Percentiles rank a stretch among this genome's conserved stretches.
These are phyloP conservation scores for Lecanosticta acicola DNA, from an alignment of 2,329 filamentous ascomycete genomes.

Conservation along the genomic window DNA sequence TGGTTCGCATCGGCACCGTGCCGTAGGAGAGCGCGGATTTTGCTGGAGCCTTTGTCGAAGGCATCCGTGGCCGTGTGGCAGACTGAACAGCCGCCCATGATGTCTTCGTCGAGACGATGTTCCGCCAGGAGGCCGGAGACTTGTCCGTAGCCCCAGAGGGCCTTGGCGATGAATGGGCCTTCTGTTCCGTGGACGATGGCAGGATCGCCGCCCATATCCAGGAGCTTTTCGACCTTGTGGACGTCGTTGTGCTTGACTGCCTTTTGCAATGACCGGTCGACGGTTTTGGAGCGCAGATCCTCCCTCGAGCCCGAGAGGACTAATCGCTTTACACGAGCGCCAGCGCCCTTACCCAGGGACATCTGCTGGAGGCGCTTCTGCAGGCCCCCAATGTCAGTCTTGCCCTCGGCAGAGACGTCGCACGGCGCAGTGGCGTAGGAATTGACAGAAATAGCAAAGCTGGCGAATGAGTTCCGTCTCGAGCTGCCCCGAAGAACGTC, in stretches of 20 bases:
- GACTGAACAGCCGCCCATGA: constrained; percentile 14
- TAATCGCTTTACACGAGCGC: constrained; percentile 3
- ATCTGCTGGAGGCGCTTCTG: constrained; percentile 20
- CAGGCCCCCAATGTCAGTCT: constrained; percentile 24
- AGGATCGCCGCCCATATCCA: constrained; percentile 14
- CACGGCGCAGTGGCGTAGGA: constrained; percentile 25
- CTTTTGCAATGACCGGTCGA: constrained; percentile 15
- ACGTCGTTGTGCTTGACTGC: constrained; percentile 17
- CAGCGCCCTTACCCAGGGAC: constrained; percentile 19
- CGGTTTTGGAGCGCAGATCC: constrained; percentile 6
- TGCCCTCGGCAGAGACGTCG: constrained; percentile 18
- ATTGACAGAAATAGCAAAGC: constrained; percentile 23
- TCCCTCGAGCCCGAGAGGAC: constrained; percentile 4
- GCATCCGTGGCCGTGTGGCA: constrained; percentile 14
- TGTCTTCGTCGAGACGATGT: constrained; percentile 16
- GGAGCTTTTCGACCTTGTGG: constrained; percentile 14
- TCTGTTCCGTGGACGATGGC: constrained; percentile 8
- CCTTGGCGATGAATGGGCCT: constrained; percentile 13
- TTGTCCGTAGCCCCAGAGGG: constrained; percentile 17
- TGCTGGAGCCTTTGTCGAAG: constrained; percentile 13
- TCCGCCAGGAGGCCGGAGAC: constrained; percentile 14
- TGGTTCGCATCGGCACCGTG: constrained; percentile 23
- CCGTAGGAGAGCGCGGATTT: constrained; percentile 24
- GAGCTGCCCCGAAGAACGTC: constrained; percentile 17
- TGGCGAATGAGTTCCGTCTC: constrained; percentile 16